phyloP scores from a whole-genome alignment of 257 asterid genomes.

The Jasminum sambac region DNA sequence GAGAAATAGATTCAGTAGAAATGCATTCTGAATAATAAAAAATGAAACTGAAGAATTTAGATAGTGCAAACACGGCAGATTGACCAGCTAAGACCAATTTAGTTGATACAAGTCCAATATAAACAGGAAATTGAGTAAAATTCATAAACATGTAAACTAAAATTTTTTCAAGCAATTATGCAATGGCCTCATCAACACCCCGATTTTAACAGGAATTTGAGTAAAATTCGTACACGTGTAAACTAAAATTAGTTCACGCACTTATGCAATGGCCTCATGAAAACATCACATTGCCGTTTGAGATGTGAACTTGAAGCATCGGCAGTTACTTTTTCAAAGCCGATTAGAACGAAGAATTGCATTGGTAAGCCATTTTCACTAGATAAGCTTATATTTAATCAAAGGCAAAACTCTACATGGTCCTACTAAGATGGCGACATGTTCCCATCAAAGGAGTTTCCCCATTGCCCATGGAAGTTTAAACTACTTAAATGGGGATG shows the following conservation, averaged over 20 bases:
- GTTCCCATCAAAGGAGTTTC: not conserved
- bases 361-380: not conserved
- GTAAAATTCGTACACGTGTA: not conserved
- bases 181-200: not conserved
- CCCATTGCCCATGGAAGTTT: not conserved
- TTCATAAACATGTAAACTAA: not conserved
- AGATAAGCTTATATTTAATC: slow-evolving; percentile 6
- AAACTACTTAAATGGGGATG: slow-evolving; percentile 1
- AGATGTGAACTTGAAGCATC: not conserved
- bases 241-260: not conserved
- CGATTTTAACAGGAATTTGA: not conserved
- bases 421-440: not conserved
- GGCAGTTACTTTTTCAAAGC: not conserved
- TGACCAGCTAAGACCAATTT: not conserved
- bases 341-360: not conserved
- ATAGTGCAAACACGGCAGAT: slow-evolving; percentile 8
- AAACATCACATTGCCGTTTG: not conserved
- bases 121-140: not conserved
- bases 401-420: not conserved
- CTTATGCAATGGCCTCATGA: not conserved
- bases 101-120: not conserved
- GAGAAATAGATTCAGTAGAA: slow-evolving; percentile 21
- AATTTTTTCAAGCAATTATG: not conserved
- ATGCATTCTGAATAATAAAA: slow-evolving; percentile 16
- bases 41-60: not conserved